Base-by-base conservation (phyloP, 768 basidiomycete species). In the Agrocybe chaxingu region DNA sequence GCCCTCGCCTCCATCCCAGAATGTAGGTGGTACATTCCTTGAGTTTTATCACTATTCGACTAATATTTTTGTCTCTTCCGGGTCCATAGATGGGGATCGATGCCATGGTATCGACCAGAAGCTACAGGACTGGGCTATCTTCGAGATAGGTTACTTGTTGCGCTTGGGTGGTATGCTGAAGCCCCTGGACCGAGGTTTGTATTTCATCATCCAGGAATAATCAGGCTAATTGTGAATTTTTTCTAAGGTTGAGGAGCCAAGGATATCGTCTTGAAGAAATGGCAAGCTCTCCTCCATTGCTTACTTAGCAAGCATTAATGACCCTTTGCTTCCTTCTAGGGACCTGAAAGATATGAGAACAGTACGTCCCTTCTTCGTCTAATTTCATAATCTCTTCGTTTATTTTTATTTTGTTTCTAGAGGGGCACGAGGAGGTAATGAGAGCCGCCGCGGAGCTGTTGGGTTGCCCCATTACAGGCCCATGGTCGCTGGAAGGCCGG, bases 91-190 rank as follows among this genome's bases (percentile, higher is more conserved):
- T 24, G 24, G 24, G 56, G 65, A 30, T 59, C 68, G 3, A 61
- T 60, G 43, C 78, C 78, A 16, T 79, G 78, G 77, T 80, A 80
- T 54, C 75, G 70, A 54, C 70, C 74, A 0, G 60, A 69, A 49
- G 57, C 67, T 0, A 66, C 54, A 1, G 62, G 61, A 5, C 31
- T 72, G 1, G 65, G 61, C 2, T 61, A 58, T 19, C 42, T 66
- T 12, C 33, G 53, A 13, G 71, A 74, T 42, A 59, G 57, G 32
- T 39, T 75, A 0, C 49, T 63, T 7, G 71, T 77, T 8, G 41
- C 54, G 31, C 37, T 73, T 18, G 69, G 70, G 3, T 64, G 58
- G 55, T 62, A 73, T 52, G 62, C 66, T 24, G 68, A 74, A 46
- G 54, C 74, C 48, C 75, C 76, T 16, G 67, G 69, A 7, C 66